Evolutionary conservation across 2,329 filamentous ascomycete genomes (phyloP).

Genomic region (Curvularia lunata): DNA sequence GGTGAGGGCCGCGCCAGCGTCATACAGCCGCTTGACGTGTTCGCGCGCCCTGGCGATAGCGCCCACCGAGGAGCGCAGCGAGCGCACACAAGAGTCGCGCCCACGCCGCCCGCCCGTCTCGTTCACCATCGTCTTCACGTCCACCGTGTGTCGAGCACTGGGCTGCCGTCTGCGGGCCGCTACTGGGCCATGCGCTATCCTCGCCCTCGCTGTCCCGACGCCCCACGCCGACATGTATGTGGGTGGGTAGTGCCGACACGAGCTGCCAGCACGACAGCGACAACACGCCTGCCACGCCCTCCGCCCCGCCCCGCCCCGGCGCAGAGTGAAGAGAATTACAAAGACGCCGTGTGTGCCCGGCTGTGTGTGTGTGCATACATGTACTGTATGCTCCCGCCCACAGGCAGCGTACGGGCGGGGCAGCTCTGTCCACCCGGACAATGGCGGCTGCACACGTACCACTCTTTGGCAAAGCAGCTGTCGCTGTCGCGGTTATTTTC

Average conservation of each 20-base stretch:
- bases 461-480: too few relatives aligned
- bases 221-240: background rate
- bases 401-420: background rate
- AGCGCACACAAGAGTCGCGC: too few relatives aligned
- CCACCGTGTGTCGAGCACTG: too few relatives aligned
- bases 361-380: background rate
- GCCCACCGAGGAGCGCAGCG: too few relatives aligned
- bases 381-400: background rate
- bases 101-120: slow-evolving; percentile 8
- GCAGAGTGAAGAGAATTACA: background rate
- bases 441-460: too few relatives aligned
- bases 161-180: slow-evolving; percentile 7
- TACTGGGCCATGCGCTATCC: slow-evolving; percentile 6
- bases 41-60: too few relatives aligned
- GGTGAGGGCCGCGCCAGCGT: slow-evolving; percentile 6
- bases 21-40: slow-evolving; percentile 9
- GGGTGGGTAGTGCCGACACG: background rate
- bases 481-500: too few relatives aligned
- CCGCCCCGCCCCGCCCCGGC: too few relatives aligned
- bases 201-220: background rate
- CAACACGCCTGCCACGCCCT: background rate
- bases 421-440: too few relatives aligned
- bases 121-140: slow-evolving; percentile 1
- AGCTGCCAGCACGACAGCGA: background rate
- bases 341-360: background rate